Evolutionary conservation across 2,329 filamentous ascomycete genomes (phyloP).

Genomic region (Colletotrichum agaves): DNA sequence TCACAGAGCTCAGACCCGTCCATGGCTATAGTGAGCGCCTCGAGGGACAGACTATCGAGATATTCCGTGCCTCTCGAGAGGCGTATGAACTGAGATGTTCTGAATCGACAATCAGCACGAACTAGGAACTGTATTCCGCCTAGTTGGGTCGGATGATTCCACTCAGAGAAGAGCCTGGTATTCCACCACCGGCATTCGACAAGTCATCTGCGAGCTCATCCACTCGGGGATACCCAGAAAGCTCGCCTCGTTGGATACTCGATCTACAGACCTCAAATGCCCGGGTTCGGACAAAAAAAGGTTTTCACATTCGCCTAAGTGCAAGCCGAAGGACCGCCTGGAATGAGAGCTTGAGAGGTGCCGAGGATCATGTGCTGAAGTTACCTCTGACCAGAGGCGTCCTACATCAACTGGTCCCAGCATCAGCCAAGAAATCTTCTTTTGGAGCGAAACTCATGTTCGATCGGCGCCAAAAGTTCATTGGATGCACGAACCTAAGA

Average conservation of each 20-base stretch:
- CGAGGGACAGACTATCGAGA: no score
- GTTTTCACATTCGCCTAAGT: constrained; percentile 36
- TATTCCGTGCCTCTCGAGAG: no score
- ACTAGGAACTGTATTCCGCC: not conserved
- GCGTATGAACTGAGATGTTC: no score
- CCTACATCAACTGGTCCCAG: constrained; percentile 45
- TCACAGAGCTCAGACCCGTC: constrained; percentile 41
- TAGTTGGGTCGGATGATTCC: constrained; percentile 39
- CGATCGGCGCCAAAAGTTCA: no score
- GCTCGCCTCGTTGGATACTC: constrained; percentile 43
- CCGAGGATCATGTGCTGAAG: constrained; percentile 49
- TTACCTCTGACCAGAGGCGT: constrained; percentile 47
- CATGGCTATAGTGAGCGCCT: constrained; percentile 23
- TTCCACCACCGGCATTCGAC: not conserved
- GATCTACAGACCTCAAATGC: constrained; percentile 48
- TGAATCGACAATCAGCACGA: not conserved
- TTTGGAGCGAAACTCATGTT: not conserved
- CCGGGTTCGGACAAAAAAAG: constrained; percentile 45
- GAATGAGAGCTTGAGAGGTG: constrained; percentile 46
- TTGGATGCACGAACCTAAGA: no score
- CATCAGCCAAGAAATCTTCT: constrained; percentile 12
- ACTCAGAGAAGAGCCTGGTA: constrained; percentile 35
- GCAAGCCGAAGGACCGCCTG: constrained; percentile 43
- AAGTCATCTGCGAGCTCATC: constrained; percentile 26
- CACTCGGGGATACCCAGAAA: constrained; percentile 44